Base-by-base conservation (phyloP, 805 yeast genomes). In the Myxozyma neglecta region DNA sequence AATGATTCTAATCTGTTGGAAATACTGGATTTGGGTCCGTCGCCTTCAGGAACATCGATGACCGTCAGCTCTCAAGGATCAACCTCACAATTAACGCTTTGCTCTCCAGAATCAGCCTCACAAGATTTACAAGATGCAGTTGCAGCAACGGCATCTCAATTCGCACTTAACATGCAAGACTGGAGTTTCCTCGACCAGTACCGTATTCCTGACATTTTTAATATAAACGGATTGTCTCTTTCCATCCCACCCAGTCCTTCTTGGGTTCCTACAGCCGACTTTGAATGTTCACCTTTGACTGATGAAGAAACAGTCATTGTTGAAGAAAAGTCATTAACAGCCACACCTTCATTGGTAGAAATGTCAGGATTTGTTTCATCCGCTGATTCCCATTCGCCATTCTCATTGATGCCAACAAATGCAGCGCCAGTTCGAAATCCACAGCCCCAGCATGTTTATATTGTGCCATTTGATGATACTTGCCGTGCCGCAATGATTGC, bases 401-500 rank as follows among this genome's bases (percentile, higher is more conserved):
- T 16, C 5, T n/a, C 16, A 20, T 16, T 20, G 46, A n/a, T 42
- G 14, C 18, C 46, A 13, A 3, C 59, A 6, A 13, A 53, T 18
- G 13, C 58, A 37, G 18, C 35, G 29, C 35, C 32, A 2, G 20
- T n/a, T 34, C 46, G 49, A 7, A 44, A 47, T 7, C 10, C 53
- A 13, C 57, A 37, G 45, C 13, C 49, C 4, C 53, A 39, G 35
- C 49, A 42, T 29, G 47, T 56, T 42, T 42, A 44, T 35, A 48
- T 44, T 10, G 61, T 57, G 8, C 53, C 52, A 1, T 57, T 57
- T 34, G 61, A 57, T 39, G 56, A 57, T 32, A 32, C 10, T 37
- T 57, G 61, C 36, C 56, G 61, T 13, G 36, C 48, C 16, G 56
- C 61, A 35, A 57, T 57, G 61, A 43, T 48, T 34, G 8, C 47